Percentiles rank a stretch among this genome's conserved stretches.
Evolutionary conservation across 495 filamentous ascomycete genomes (phyloP).

Genomic region (Oleoguttula mirabilis): DNA sequence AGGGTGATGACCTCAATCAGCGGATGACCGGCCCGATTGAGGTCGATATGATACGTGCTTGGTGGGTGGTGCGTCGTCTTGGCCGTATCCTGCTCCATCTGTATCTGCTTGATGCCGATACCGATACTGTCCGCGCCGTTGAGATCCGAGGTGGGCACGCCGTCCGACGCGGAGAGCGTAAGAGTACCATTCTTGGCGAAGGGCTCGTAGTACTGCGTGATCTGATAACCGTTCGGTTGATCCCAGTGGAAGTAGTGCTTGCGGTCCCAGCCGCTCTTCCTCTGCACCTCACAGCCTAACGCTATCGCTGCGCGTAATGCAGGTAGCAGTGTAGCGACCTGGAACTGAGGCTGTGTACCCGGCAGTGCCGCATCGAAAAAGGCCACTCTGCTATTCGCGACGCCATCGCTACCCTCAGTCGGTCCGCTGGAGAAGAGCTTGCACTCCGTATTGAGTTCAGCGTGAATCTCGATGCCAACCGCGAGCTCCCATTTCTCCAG

Average conservation of each 20-base stretch:
- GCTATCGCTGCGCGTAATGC: conserved; percentile 81
- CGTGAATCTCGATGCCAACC: conserved; percentile 93
- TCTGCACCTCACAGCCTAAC: conserved; percentile 65
- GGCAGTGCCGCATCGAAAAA: conserved; percentile 84
- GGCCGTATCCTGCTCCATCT: conserved; percentile 95
- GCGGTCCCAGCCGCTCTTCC: conserved; percentile 70
- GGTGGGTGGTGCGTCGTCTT: conserved; percentile 74
- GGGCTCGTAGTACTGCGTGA: conserved; percentile 90
- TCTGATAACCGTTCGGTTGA: conserved; percentile 90
- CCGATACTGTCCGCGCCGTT: conserved; percentile 43
- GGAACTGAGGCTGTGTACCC: conserved; percentile 77
- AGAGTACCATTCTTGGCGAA: conserved; percentile 70
- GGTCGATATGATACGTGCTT: conserved; percentile 68
- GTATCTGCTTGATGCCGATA: conserved; percentile 81
- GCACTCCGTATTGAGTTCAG: conserved; percentile 70
- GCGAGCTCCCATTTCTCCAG: conserved; percentile 67
- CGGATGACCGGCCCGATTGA: conserved; percentile 85
- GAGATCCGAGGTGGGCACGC: conserved; percentile 54
- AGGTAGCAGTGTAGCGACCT: conserved; percentile 70
- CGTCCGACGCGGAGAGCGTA: conserved; percentile 60
- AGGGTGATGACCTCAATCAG: conserved; percentile 91
- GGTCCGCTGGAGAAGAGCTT: conserved; percentile 78
- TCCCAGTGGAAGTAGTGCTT: conserved; percentile 99
- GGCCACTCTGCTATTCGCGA: conserved; percentile 70
- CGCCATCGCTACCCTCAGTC: conserved; percentile 50